phyloP scores from a whole-genome alignment of 2,329 filamentous ascomycete genomes.

The Botrytis aclada region DNA sequence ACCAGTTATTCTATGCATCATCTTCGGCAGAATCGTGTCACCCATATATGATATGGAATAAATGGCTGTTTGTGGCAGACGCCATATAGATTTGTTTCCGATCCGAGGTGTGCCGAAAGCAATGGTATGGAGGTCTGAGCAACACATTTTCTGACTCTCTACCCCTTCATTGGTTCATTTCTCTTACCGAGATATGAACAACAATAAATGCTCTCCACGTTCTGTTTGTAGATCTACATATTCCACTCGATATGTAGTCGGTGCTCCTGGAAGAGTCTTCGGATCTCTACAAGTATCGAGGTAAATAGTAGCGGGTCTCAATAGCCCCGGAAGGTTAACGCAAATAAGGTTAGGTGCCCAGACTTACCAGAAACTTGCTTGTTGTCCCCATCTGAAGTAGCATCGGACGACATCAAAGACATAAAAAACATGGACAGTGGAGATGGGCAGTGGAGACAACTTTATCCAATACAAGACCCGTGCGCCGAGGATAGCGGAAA shows the following conservation, averaged over 20 bases:
- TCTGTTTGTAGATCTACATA: background rate
- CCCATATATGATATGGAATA: background rate
- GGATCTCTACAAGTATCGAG: background rate
- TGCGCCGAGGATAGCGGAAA: background rate
- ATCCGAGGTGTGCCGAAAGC: background rate
- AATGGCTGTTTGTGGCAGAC: background rate
- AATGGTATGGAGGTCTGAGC: background rate
- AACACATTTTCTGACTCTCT: background rate
- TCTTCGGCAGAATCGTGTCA: background rate
- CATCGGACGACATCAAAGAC: conserved; percentile 2
- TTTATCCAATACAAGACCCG: background rate
- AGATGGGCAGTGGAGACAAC: conserved; percentile 3
- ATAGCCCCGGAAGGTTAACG: background rate
- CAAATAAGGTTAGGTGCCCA: background rate
- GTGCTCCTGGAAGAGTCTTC: background rate
- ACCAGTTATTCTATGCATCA: background rate
- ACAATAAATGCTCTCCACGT: background rate
- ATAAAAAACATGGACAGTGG: background rate
- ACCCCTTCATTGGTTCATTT: background rate
- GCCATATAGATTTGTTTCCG: background rate
- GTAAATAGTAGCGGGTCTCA: background rate
- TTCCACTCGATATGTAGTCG: background rate
- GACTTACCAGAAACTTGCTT: background rate
- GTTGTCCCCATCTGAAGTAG: background rate
- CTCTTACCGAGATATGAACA: background rate